phyloP scores from a whole-genome alignment of 2,329 filamentous ascomycete species.

The Diaporthe amygdali region DNA sequence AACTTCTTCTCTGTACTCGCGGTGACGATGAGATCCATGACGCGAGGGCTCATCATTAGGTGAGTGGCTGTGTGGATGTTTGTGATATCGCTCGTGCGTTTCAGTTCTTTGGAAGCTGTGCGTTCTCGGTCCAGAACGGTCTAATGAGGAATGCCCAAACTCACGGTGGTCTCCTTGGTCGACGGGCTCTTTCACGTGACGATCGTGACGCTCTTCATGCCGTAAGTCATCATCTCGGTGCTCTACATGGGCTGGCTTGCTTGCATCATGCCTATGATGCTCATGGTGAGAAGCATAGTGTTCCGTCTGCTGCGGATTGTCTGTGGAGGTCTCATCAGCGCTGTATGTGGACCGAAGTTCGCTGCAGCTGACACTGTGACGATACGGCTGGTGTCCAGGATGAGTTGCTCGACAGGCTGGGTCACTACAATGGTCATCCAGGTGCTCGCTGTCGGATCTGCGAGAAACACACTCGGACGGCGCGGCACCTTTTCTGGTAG shows the following conservation, averaged over 20 bases:
- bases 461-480: conserved; percentile 22
- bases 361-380: conserved; percentile 30
- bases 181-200: not conserved
- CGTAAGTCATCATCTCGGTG: not conserved
- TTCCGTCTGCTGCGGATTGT: conserved; percentile 20
- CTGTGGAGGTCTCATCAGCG: conserved; percentile 7
- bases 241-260: not conserved
- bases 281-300: not conserved
- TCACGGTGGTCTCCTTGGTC: not conserved
- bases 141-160: not conserved
- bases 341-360: not conserved
- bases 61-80: conserved; percentile 19
- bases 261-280: not conserved
- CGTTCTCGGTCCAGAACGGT: not conserved
- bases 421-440: conserved; percentile 24
- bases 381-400: conserved; percentile 27
- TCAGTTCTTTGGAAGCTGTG: not conserved
- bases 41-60: not conserved
- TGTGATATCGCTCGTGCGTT: conserved; percentile 13
- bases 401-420: conserved; percentile 29
- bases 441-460: conserved; percentile 20
- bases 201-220: not conserved
- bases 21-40: not conserved
- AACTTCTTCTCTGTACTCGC: not conserved
- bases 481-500: not conserved